Conservation (phyloP, 805 yeast genomes). For the Saccharomyces eubayanus region DNA sequence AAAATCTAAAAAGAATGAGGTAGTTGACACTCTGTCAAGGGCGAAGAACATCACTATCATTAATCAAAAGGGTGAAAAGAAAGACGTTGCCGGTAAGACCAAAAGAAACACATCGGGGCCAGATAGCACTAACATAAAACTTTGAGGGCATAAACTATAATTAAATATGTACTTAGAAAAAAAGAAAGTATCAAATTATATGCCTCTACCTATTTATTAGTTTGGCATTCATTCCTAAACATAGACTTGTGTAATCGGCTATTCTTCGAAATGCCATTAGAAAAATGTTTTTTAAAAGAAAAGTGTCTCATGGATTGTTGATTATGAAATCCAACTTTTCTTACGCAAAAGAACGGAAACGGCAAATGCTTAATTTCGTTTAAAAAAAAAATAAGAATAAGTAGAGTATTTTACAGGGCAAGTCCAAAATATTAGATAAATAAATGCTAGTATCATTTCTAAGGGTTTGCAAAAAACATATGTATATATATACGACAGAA, state of each 20-base stretch:
- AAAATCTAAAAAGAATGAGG: constrained; percentile 51
- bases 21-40: constrained; percentile 59
- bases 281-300: background rate
- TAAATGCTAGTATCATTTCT: background rate
- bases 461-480: background rate
- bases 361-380: no score
- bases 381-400: no score
- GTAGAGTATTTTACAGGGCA: no score
- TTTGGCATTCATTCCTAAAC: background rate
- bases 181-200: constrained; percentile 2
- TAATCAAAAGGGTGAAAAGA: constrained; percentile 65
- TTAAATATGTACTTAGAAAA: constrained; percentile 2
- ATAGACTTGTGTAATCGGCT: background rate
- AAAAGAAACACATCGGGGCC: constrained; percentile 31
- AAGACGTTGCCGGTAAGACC: constrained; percentile 62
- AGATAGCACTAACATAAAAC: constrained; percentile 21
- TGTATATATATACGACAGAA: background rate
- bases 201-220: background rate
- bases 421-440: no score
- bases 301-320: background rate
- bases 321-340: background rate
- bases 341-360: no score
- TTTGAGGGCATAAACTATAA: constrained; percentile 6
- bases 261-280: background rate
- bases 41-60: constrained; percentile 74